Base-by-base conservation (phyloP, 129 eudicot genomes). In the Pulicaria dysenterica region DNA sequence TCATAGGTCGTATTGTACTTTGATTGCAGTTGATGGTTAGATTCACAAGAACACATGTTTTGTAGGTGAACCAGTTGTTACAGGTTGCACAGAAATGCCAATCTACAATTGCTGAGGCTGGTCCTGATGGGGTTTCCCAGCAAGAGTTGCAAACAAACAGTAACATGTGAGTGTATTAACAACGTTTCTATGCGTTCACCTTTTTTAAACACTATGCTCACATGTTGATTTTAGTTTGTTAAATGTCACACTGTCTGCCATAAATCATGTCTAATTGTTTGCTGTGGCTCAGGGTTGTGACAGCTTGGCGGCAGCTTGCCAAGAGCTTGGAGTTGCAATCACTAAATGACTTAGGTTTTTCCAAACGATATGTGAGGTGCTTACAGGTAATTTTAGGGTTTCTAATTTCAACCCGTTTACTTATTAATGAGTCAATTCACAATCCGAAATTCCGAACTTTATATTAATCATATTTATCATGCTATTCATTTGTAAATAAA, bases 41-140 rank as follows among this genome's bases (percentile, higher is more conserved):
- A 39, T 39, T 38, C 49, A 7, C 14, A 15, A 14, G 50, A 63
- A 15, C 19, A 24, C 24, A 45, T 11, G 40, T 19, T 45, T 65
- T 70, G 76, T 79, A 90, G 96, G 96, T 90, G 83, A 87, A 81
- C 73, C 91, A 87, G 72, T 65, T 90, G 72, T 79, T 90, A 58
- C 94, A 83, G 70, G 90, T 85, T 69, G 96, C 91, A 16, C 94
- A 90, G 59, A 87, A 87, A 83, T 90, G 94, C 74, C 94, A 90
- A 40, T 79, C 81, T 74, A 87, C 93, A 56, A 66, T 90, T 15
- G 54, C 89, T 76, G 91, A 90, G 38, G 73, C 84, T 81, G 94
- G 96, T 15, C 59, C 89, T 64, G 91, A 87, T 8, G 87, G 89
- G 11, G 78, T 83, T 75, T 80, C 93, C 17, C 89, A 85, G 58